Conservation (phyloP, 2,329 filamentous ascomycete species). For the Falciphora oryzae region DNA sequence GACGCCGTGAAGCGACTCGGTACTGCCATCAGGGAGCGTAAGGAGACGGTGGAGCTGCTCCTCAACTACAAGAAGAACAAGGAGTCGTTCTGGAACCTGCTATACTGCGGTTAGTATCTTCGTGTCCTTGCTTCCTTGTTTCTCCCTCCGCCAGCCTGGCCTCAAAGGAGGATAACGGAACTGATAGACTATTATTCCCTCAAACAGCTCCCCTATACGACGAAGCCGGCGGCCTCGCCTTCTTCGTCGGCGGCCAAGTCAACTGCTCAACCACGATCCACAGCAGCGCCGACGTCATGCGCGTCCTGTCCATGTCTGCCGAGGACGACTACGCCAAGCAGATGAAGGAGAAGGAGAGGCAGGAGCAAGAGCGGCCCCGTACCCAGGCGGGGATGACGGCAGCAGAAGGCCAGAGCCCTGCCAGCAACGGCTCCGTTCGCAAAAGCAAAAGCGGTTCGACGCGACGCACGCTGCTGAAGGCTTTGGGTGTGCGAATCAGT, state of each 20-base stretch:
- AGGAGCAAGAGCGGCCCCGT: no score
- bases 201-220: conserved; percentile 11
- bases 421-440: conserved; percentile 8
- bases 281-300: conserved; percentile 43
- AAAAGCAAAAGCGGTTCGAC: neutral
- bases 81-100: conserved; percentile 49
- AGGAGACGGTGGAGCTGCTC: conserved; percentile 38
- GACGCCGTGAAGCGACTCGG: conserved; percentile 31
- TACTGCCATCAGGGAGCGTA: conserved; percentile 28
- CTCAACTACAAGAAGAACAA: conserved; percentile 44
- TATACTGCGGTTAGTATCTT: conserved; percentile 28
- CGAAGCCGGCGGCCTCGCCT: conserved; percentile 37
- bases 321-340: neutral
- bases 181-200: conserved; percentile 4
- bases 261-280: conserved; percentile 50
- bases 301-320: conserved; percentile 28
- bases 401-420: neutral
- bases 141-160: conserved; percentile 30
- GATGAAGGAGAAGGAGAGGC: neutral
- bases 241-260: conserved; percentile 51
- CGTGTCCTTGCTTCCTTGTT: neutral
- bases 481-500: conserved; percentile 13
- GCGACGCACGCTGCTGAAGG: conserved; percentile 12
- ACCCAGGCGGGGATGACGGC: neutral
- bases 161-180: conserved; percentile 34